Evolutionary conservation across 2,329 filamentous ascomycete genomes (phyloP), one percentile per base, ranked within the genome.

Genomic region (Beauveria brongniartii): DNA sequence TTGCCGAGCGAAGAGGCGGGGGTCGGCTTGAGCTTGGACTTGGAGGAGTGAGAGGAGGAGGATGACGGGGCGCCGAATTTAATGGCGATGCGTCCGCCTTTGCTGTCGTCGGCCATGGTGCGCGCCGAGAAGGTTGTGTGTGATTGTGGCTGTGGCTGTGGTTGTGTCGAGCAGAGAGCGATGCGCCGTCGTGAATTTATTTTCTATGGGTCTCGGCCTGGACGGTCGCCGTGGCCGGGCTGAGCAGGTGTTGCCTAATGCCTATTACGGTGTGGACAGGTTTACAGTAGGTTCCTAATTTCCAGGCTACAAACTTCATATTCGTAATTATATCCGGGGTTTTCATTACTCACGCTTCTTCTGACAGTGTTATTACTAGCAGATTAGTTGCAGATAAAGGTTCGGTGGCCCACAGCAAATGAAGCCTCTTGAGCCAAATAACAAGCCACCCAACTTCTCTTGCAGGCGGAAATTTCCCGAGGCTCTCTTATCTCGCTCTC

Each of bases 1-100:
- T 83, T 83, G 62, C 80, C 80, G 16, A 83, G 69, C 4, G 72
- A 67, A 4, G 79, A 78, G 0, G 77, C 69, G 3, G 76, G 76
- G 8, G 50, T 28, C 43, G 34, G 2, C 12, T 37, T 37, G 5
- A 5, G 5, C 12, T 70, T 72, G 62, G 67, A 65, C 8, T 67
- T 70, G 28, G 69, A 68, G 10, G 71, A 68, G n/a, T 67, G 69
- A 28, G 69, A 68, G 9, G 71, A 68, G 20, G 68, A 63, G 10
- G 71, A 68, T 18, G 68, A 62, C 7, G 66, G 52, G 7, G 70
- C 64, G 41, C 77, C 75, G 44, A 82, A 75, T 60, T 77, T 81
- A 52, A 82, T 82, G 63, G 79, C 78, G 67, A 82, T 81, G 28
- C 78, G 74, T 14, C 72, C 64, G 30, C 58, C 58, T 48, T 70